Conservation (phyloP, 2,329 filamentous ascomycete species). For the Colletotrichum caudatum region DNA sequence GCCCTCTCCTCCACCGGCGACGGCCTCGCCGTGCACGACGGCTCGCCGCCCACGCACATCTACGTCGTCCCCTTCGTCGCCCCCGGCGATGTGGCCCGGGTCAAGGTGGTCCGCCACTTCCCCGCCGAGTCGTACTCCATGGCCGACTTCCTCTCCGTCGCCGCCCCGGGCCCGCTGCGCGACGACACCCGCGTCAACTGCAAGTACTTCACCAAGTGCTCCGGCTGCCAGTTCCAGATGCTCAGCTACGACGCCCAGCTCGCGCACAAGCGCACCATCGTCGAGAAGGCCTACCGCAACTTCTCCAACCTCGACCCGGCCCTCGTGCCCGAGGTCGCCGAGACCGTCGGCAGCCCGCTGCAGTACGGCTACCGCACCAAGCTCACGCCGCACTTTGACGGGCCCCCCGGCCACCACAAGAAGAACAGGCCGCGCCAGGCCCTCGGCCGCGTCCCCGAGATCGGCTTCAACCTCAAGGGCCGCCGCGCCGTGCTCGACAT, state of each 20-base stretch:
- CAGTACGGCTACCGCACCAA: constrained; percentile 97
- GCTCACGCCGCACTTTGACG: constrained; percentile 95
- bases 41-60: constrained; percentile 71
- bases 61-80: constrained; percentile 91
- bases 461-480: constrained; percentile 94
- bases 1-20: constrained; percentile 93
- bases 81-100: constrained; percentile 83
- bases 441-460: constrained; percentile 77
- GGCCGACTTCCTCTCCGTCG: constrained; percentile 85
- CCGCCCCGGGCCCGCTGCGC: constrained; percentile 78
- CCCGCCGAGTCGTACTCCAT: constrained; percentile 75
- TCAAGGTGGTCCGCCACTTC: constrained; percentile 83
- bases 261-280: constrained; percentile 82
- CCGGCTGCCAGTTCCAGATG: constrained; percentile 98
- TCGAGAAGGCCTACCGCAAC: constrained; percentile 91
- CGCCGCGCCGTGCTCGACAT: constrained; percentile 86
- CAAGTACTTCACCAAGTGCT: constrained; percentile 88
- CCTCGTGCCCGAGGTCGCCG: constrained; percentile 78
- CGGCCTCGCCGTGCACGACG: constrained; percentile 80
- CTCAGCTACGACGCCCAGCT: constrained; percentile 90
- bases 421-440: constrained; percentile 58
- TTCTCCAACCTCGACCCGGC: constrained; percentile 86
- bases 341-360: constrained; percentile 90
- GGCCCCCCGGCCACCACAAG: constrained; percentile 69
- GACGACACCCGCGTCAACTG: constrained; percentile 84